A percentile compares a stretch with the other conserved stretches of the same genome.
These are phyloP conservation scores for Pholiota adiposa DNA, from an alignment of 1,284 basidiomycete species.

Conservation along the genomic window DNA sequence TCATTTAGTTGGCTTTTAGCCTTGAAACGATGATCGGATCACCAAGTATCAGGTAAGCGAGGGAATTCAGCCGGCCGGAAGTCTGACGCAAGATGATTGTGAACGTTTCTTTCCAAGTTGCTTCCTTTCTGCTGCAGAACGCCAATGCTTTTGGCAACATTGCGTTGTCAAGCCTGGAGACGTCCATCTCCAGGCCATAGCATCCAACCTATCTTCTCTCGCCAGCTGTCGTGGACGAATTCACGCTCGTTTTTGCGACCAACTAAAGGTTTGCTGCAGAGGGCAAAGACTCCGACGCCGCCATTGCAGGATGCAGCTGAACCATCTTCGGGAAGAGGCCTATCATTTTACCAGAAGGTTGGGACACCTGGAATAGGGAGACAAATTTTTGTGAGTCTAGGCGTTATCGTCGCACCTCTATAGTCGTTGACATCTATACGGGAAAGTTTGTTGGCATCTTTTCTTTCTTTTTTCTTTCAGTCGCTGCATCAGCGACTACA, in stretches of 20 bases:
- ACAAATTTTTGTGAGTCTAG: constrained; percentile 39
- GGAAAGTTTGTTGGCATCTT: constrained; percentile 37
- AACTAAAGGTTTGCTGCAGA: constrained; percentile 4
- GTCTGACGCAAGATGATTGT: background rate
- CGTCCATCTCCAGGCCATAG: constrained; percentile 1
- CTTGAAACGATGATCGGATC: background rate
- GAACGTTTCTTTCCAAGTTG: too few relatives aligned
- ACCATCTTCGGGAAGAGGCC: constrained; percentile 7
- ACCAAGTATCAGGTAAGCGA: background rate
- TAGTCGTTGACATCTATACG: background rate
- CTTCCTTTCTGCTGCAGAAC: too few relatives aligned
- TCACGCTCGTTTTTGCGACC: constrained; percentile 9
- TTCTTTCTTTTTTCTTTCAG: constrained; percentile 36
- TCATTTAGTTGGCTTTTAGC: background rate
- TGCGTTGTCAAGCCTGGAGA: constrained; percentile 12
- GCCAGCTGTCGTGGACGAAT: too few relatives aligned
- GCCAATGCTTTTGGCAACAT: constrained; percentile 13
- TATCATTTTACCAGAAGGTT: constrained; percentile 36
- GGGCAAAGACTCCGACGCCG: background rate
- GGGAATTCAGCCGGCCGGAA: background rate
- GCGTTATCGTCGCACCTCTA: background rate
- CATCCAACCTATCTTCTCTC: constrained; percentile 6
- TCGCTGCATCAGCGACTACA: constrained; percentile 40
- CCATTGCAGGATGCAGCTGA: constrained; percentile 4
- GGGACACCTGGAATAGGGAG: constrained; percentile 37